Evolutionary conservation across 768 basidiomycete genomes (phyloP).

Genomic region (Sistotremastrum suecicum): DNA sequence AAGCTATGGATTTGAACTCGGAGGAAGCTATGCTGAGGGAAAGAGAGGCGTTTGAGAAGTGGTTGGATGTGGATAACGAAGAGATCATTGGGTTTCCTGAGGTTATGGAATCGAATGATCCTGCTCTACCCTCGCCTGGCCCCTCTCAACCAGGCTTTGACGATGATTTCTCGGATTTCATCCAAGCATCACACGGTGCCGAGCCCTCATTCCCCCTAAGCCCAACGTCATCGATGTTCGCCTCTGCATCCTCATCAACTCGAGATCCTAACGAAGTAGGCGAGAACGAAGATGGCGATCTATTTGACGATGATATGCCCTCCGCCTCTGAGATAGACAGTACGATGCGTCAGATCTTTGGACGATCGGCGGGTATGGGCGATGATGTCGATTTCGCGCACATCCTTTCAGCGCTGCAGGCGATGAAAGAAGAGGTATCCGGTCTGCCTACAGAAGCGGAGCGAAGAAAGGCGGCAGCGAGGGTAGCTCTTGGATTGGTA

Average conservation of each 20-base stretch:
- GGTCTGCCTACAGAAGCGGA: conserved; percentile 49
- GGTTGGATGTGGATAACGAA: conserved; percentile 20
- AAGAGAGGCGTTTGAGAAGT: conserved; percentile 20
- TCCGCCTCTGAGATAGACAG: conserved; percentile 17
- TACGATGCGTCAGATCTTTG: conserved; percentile 18
- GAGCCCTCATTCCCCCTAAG: neutral
- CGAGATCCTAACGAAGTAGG: neutral
- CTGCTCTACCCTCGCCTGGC: neutral
- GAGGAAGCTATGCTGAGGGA: conserved; percentile 5
- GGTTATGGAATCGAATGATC: neutral
- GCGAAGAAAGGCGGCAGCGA: conserved; percentile 52
- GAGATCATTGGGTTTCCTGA: neutral
- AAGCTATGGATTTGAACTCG: neutral
- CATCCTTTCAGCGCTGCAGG: conserved; percentile 46
- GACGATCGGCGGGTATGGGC: conserved; percentile 12
- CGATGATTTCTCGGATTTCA: conserved; percentile 69
- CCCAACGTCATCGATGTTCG: neutral
- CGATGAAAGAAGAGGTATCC: conserved; percentile 63
- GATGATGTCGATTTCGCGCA: conserved; percentile 38
- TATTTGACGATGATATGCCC: conserved; percentile 12
- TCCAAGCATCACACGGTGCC: conserved; percentile 38
- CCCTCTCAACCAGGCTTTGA: conserved; percentile 33
- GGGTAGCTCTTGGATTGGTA: conserved; percentile 57
- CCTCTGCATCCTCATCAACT: conserved; percentile 1
- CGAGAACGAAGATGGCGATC: neutral